phyloP scores from a whole-genome alignment of 352 stramenopile species.

The Globisporangium irregulare region DNA sequence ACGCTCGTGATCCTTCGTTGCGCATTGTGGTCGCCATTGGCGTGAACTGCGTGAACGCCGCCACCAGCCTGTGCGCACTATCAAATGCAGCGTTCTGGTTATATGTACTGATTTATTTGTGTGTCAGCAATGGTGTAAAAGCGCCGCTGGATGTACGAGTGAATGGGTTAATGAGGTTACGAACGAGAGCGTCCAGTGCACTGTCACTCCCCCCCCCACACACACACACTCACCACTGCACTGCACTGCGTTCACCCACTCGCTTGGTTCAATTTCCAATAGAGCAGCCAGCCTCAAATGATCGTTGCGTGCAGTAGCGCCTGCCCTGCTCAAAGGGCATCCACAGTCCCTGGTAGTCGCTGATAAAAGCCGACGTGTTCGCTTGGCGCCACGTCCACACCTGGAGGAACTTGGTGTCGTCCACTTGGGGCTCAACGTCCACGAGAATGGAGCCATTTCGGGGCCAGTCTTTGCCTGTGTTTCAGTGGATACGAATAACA shows the following conservation, averaged over 20 bases:
- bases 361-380: not conserved
- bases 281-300: not conserved
- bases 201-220: not conserved
- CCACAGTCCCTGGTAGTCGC: not conserved
- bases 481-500: not conserved
- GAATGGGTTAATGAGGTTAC: not conserved
- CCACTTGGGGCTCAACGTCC: not conserved
- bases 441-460: conserved; percentile 7
- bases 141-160: not conserved
- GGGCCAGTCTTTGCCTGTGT: not conserved
- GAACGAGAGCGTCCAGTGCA: not conserved
- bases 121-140: not conserved
- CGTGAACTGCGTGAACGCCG: not conserved
- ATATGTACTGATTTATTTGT: not conserved
- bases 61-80: not conserved
- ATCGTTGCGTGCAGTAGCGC: not conserved
- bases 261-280: not conserved
- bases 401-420: not conserved
- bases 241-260: not conserved
- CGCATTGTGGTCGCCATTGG: not conserved
- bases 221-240: not conserved
- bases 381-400: conserved; percentile 1
- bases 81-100: not conserved
- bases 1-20: not conserved
- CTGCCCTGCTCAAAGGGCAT: conserved; percentile 4